These are phyloP conservation scores for Diaporthe aspalathi DNA, from an alignment of 2,329 filamentous ascomycete genomes.

Conservation along the genomic window DNA sequence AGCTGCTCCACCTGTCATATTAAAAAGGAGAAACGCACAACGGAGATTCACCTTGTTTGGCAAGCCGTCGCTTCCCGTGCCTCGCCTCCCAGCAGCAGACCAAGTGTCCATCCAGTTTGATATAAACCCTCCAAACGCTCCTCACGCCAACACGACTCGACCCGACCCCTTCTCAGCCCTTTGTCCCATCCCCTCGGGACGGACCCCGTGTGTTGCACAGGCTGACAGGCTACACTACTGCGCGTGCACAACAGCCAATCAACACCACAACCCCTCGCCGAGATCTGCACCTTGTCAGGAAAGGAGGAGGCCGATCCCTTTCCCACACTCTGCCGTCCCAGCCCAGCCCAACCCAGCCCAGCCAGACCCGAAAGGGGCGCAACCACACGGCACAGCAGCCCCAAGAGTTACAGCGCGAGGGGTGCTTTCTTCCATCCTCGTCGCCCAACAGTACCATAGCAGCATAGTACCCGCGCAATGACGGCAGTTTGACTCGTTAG, in stretches of 20 bases:
- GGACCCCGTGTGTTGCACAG: slow-evolving; percentile 10
- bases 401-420: slow-evolving; percentile 17
- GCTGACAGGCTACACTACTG: too few species aligned
- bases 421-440: slow-evolving; percentile 16
- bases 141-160: background rate
- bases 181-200: slow-evolving; percentile 16
- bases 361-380: slow-evolving; percentile 1
- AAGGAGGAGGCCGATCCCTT: background rate
- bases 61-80: slow-evolving; percentile 12
- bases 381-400: slow-evolving; percentile 17
- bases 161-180: background rate
- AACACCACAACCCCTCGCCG: background rate
- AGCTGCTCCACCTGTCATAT: slow-evolving; percentile 3
- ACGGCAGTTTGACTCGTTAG: background rate
- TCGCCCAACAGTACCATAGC: background rate
- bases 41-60: slow-evolving; percentile 26
- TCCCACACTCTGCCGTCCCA: background rate
- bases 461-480: background rate
- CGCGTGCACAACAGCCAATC: slow-evolving; percentile 2
- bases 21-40: background rate
- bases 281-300: slow-evolving; percentile 1
- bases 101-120: background rate
- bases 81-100: background rate
- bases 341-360: too few species aligned
- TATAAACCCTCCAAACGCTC: background rate